A percentile compares a stretch with the other conserved stretches of the same genome.
These are phyloP conservation scores for Echites panduratus DNA, from an alignment of 257 asterid species.

Conservation along the genomic window DNA sequence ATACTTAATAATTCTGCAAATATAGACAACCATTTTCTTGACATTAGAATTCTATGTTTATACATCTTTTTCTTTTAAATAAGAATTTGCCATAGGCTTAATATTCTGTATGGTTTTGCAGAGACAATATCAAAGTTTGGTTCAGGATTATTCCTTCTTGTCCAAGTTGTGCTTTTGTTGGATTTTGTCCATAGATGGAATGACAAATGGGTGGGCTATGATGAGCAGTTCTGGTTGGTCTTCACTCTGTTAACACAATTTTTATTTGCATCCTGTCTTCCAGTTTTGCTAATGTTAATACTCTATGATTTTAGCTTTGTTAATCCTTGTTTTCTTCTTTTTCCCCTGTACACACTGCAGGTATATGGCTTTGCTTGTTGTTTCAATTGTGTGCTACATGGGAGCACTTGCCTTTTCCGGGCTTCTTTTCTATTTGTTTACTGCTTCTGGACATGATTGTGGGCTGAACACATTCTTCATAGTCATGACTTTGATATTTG, in stretches of 20 bases:
- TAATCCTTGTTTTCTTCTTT: neutral
- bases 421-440: conserved; percentile 72
- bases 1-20: neutral
- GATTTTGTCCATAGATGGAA: conserved; percentile 96
- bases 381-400: conserved; percentile 81
- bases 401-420: conserved; percentile 74
- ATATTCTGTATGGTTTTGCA: conserved; percentile 36
- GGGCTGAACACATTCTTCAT: conserved; percentile 89
- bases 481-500: conserved; percentile 58
- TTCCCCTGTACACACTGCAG: conserved; percentile 30
- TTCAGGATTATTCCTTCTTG: conserved; percentile 85
- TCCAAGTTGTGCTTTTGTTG: conserved; percentile 87
- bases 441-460: conserved; percentile 89
- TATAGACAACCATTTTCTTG: neutral
- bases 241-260: neutral
- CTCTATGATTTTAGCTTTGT: neutral
- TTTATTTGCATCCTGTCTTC: conserved; percentile 5
- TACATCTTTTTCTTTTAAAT: neutral
- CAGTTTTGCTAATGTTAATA: neutral
- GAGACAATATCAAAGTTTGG: conserved; percentile 90
- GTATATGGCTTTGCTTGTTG: conserved; percentile 78
- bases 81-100: conserved; percentile 5
- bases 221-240: conserved; percentile 82
- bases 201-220: conserved; percentile 95
- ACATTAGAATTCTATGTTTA: neutral